A percentile compares a stretch with the other conserved stretches of the same genome.
Evolutionary conservation across 2,329 filamentous ascomycete genomes (phyloP).

Genomic region (Claviceps sp.): DNA sequence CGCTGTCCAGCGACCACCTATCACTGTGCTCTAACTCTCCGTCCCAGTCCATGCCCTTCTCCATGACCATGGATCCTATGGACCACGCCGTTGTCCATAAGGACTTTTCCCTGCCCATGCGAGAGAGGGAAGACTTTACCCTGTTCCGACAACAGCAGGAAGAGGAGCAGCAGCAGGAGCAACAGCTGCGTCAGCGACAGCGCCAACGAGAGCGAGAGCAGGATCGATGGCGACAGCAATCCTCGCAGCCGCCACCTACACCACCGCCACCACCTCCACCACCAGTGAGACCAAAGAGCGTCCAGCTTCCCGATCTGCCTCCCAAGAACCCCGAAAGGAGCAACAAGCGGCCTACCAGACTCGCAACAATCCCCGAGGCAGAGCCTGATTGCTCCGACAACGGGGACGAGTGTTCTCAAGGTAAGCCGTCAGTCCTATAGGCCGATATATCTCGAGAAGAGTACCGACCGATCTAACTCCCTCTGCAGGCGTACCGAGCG

Average conservation of each 20-base stretch:
- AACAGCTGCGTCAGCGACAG: not conserved
- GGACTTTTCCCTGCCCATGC: constrained; percentile 1
- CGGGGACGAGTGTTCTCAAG: not conserved
- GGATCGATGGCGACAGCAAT: no score
- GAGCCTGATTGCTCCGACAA: not conserved
- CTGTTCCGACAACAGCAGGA: not conserved
- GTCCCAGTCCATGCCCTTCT: no score
- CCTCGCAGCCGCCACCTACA: no score
- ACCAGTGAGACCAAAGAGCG: not conserved
- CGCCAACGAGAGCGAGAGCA: no score
- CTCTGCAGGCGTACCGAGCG: not conserved
- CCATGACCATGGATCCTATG: not conserved
- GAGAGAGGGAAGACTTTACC: not conserved
- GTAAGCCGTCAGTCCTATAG: not conserved
- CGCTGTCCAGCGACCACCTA: not conserved
- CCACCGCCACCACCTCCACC: no score
- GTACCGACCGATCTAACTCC: no score
- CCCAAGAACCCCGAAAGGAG: constrained; percentile 10
- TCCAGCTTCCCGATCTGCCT: constrained; percentile 13
- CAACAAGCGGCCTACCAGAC: constrained; percentile 26
- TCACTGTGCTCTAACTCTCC: not conserved
- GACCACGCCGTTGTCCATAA: constrained; percentile 1
- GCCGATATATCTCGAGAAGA: not conserved
- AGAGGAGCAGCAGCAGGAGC: not conserved
- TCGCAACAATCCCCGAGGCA: constrained; percentile 5